These are phyloP conservation scores for Gaeumannomyces tritici DNA, from an alignment of 2,329 filamentous ascomycete genomes.

Conservation along the genomic window DNA sequence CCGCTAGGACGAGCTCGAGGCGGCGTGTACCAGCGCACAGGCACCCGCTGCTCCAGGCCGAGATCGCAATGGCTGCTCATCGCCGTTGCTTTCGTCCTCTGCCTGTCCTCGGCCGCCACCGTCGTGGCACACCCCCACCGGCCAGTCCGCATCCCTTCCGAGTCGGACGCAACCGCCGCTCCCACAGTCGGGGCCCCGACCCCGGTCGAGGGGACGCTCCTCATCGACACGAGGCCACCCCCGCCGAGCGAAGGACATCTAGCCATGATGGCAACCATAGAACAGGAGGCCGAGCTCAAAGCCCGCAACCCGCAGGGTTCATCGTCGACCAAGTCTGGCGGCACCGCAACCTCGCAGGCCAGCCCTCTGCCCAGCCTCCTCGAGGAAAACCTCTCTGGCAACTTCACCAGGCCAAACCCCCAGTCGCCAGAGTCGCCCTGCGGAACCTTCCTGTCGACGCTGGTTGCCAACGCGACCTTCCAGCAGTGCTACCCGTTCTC, in stretches of 20 bases:
- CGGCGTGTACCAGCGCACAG: not conserved
- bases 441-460: conserved; percentile 55
- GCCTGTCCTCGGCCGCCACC: conserved; percentile 15
- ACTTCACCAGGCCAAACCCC: conserved; percentile 39
- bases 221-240: conserved; percentile 10
- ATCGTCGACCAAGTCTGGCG: conserved; percentile 5
- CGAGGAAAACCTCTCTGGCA: conserved; percentile 52
- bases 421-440: conserved; percentile 36
- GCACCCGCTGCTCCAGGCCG: conserved; percentile 7
- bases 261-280: conserved; percentile 25
- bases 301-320: conserved; percentile 8
- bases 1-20: not conserved
- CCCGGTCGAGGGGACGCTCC: conserved; percentile 25
- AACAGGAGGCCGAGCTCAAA: conserved; percentile 15
- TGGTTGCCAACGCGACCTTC: conserved; percentile 59
- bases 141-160: conserved; percentile 14
- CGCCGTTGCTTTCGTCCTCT: conserved; percentile 14
- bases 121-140: conserved; percentile 6
- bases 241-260: conserved; percentile 21
- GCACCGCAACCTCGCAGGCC: conserved; percentile 7
- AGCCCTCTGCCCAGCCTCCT: conserved; percentile 53
- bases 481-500: conserved; percentile 74
- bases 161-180: conserved; percentile 5
- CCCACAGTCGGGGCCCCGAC: conserved; percentile 15
- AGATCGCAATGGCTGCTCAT: conserved; percentile 18